phyloP scores from a whole-genome alignment of 2,329 filamentous ascomycete genomes.

The Ceratocystis cubensis region DNA sequence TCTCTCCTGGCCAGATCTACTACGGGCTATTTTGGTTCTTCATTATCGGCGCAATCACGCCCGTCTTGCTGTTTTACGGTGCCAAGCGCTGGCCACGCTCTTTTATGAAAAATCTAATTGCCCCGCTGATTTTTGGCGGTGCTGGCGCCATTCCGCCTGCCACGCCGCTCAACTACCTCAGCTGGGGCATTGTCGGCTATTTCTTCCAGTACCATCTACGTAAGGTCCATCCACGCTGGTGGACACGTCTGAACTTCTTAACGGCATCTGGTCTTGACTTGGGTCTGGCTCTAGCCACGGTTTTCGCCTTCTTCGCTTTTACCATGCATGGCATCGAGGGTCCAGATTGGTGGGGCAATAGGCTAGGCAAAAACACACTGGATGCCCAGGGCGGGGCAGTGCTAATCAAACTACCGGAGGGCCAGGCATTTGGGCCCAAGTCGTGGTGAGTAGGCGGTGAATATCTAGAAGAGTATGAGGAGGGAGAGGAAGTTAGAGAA shows the following conservation, averaged over 20 bases:
- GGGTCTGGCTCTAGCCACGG: constrained; percentile 52
- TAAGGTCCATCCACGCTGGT: constrained; percentile 53
- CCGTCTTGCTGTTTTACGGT: constrained; percentile 40
- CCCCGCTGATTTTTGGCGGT: constrained; percentile 51
- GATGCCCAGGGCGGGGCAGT: constrained; percentile 48
- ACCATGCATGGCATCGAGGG: constrained; percentile 49
- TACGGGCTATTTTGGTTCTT: constrained; percentile 49
- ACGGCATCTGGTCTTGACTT: constrained; percentile 58
- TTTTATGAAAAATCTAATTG: constrained; percentile 42
- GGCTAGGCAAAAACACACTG: constrained; percentile 45
- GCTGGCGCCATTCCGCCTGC: constrained; percentile 49
- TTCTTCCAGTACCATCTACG: constrained; percentile 58
- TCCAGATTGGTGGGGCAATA: constrained; percentile 59
- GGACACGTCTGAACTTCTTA: constrained; percentile 61
- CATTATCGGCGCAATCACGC: constrained; percentile 40
- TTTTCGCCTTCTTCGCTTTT: constrained; percentile 59
- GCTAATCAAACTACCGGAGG: constrained; percentile 39
- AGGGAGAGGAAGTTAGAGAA: neutral
- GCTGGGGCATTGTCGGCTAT: constrained; percentile 60
- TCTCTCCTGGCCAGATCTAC: constrained; percentile 51
- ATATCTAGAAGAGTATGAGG: neutral
- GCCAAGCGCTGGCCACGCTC: constrained; percentile 41
- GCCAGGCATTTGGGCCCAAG: constrained; percentile 49
- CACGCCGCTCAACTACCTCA: constrained; percentile 60
- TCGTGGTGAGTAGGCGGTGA: constrained; percentile 33